Percentiles rank a stretch among this genome's conserved stretches.
phyloP scores from a whole-genome alignment of 441 rosid species.

The Croton laevigatus region DNA sequence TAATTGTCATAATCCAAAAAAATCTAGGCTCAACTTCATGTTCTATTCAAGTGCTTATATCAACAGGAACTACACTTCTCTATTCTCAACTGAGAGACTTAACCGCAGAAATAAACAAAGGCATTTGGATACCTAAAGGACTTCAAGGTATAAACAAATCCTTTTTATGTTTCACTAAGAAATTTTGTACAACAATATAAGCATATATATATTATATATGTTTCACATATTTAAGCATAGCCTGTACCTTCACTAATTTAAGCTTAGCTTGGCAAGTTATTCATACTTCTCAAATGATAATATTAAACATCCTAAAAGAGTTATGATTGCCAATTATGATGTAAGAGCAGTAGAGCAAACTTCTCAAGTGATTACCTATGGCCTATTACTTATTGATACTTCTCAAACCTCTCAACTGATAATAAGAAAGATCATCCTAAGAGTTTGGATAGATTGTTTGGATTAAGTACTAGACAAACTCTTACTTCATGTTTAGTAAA shows the following conservation, averaged over 20 bases:
- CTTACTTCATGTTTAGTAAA: conserved; percentile 1
- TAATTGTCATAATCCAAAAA: neutral
- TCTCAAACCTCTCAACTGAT: conserved; percentile 5
- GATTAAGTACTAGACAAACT: neutral
- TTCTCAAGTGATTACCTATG: neutral
- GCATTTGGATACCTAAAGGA: neutral
- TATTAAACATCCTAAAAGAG: neutral
- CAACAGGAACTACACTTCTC: neutral
- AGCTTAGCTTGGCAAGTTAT: neutral
- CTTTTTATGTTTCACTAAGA: neutral
- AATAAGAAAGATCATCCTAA: neutral
- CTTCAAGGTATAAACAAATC: neutral
- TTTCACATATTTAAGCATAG: neutral
- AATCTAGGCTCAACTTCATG: neutral
- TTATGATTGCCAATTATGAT: neutral
- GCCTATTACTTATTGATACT: neutral
- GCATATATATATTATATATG: neutral
- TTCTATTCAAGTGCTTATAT: no score
- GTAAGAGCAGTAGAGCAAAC: neutral
- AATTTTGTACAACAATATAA: neutral
- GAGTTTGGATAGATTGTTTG: neutral
- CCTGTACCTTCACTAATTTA: neutral
- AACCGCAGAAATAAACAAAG: neutral
- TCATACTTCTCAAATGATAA: neutral
- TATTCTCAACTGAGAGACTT: neutral